Percentiles rank a stretch among this genome's conserved stretches.
Conservation (phyloP, 148 eudicot genomes). For the Rhododendron ovatum region DNA sequence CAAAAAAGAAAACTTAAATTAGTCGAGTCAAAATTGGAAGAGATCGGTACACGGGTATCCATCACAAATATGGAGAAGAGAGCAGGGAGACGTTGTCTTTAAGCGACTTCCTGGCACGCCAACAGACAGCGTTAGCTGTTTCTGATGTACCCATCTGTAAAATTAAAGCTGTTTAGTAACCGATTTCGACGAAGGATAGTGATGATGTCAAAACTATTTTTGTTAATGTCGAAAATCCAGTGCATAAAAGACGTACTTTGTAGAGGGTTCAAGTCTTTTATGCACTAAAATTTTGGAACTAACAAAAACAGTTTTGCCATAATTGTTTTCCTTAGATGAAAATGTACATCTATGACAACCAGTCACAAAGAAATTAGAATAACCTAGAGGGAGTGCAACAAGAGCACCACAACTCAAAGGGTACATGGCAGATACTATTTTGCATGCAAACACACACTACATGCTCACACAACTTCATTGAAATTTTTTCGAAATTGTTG, state of each 20-base stretch:
- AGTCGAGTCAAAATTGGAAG: background rate
- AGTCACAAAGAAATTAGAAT: background rate
- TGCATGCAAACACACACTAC: background rate
- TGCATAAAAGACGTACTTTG: too few relatives aligned
- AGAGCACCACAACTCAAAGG: background rate
- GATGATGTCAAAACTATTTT: background rate
- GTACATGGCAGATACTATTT: background rate
- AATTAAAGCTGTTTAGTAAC: background rate
- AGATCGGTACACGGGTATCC: background rate
- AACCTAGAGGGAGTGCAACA: background rate
- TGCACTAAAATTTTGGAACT: too few relatives aligned
- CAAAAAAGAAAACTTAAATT: background rate
- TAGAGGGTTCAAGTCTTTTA: too few relatives aligned
- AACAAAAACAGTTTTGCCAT: too few relatives aligned
- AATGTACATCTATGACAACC: background rate
- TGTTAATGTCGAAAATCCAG: background rate
- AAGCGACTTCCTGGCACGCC: conserved; percentile 73
- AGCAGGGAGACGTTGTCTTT: conserved; percentile 39
- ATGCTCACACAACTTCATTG: background rate
- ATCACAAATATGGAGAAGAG: conserved; percentile 12
- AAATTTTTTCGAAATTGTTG: background rate
- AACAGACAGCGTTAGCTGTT: conserved; percentile 61
- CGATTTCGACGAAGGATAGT: background rate
- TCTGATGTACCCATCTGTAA: conserved; percentile 79
- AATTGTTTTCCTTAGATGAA: background rate